These are phyloP conservation scores for Periconia sp. DNA, from an alignment of 2,329 filamentous ascomycete genomes.

Conservation along the genomic window DNA sequence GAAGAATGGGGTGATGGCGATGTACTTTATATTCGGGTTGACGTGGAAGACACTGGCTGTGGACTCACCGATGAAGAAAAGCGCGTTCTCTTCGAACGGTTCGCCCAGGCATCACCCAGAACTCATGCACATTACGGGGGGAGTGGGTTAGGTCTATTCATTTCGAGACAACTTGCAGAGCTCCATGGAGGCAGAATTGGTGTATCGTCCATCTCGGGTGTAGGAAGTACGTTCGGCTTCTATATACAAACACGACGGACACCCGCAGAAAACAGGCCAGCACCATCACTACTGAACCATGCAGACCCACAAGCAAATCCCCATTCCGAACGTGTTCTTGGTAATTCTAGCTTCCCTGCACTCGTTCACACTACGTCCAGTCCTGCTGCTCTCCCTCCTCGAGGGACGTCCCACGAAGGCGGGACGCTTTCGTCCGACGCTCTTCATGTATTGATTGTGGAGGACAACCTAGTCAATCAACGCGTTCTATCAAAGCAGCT, in stretches of 20 bases:
- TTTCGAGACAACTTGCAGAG: conserved; percentile 38
- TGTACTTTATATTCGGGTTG: conserved; percentile 29
- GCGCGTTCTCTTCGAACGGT: conserved; percentile 33
- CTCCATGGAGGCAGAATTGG: conserved; percentile 41
- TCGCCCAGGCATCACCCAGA: conserved; percentile 36
- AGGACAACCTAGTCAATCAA: conserved; percentile 44
- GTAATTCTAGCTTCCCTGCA: neutral
- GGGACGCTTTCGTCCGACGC: neutral
- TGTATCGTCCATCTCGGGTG: conserved; percentile 29
- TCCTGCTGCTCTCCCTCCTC: neutral
- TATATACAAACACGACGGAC: conserved; percentile 24
- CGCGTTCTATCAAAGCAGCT: conserved; percentile 37
- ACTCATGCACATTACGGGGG: conserved; percentile 40
- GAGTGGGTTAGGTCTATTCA: conserved; percentile 40
- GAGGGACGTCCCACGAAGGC: neutral
- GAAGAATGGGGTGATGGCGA: conserved; percentile 33
- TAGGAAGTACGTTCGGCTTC: conserved; percentile 39
- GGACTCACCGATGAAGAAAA: conserved; percentile 35
- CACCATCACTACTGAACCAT: conserved; percentile 1
- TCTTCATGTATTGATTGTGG: conserved; percentile 35
- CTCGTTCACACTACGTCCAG: neutral
- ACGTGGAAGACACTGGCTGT: conserved; percentile 37
- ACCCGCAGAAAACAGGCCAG: neutral
- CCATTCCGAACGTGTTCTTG: neutral
- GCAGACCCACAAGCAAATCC: neutral